A percentile compares a stretch with the other conserved stretches of the same genome.
Evolutionary conservation across 257 asterid species (phyloP).

Genomic region (Nicotiana knightiana): DNA sequence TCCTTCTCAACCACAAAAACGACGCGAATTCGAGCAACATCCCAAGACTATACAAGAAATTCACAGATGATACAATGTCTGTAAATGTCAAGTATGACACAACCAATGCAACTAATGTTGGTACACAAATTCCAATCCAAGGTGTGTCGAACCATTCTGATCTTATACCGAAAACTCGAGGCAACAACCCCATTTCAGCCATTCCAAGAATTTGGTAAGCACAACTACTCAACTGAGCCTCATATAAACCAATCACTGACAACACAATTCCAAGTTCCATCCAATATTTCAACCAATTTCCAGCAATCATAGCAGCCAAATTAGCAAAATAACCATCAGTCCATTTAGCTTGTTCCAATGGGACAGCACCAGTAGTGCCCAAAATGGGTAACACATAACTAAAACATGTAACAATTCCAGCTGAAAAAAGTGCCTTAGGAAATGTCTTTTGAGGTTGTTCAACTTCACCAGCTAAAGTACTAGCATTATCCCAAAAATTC

Average conservation of each 20-base stretch:
- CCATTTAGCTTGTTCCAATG: constrained; percentile 41
- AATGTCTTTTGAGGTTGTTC: constrained; percentile 52
- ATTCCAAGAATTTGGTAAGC: constrained; percentile 57
- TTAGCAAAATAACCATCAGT: constrained; percentile 49
- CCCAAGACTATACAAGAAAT: constrained; percentile 62
- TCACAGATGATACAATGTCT: constrained; percentile 42
- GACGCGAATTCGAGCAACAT: constrained; percentile 61
- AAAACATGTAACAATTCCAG: constrained; percentile 56
- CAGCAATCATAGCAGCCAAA: constrained; percentile 37
- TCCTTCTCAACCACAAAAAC: constrained; percentile 44
- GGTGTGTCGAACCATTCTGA: constrained; percentile 61
- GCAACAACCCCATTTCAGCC: constrained; percentile 49
- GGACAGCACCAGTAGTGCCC: constrained; percentile 49
- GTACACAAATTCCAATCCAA: constrained; percentile 48
- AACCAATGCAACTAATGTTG: constrained; percentile 37
- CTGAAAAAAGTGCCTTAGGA: constrained; percentile 43
- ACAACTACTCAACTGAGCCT: constrained; percentile 54
- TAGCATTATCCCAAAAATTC: constrained; percentile 66
- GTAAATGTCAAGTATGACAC: constrained; percentile 38
- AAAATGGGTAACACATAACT: constrained; percentile 52
- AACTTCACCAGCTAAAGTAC: constrained; percentile 73
- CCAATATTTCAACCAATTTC: constrained; percentile 60
- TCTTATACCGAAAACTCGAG: constrained; percentile 28
- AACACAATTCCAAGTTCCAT: constrained; percentile 53
- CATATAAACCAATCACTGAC: constrained; percentile 47